Conservation (phyloP, 2,329 filamentous ascomycete genomes). For the Aspergillus pseudotamarii region DNA sequence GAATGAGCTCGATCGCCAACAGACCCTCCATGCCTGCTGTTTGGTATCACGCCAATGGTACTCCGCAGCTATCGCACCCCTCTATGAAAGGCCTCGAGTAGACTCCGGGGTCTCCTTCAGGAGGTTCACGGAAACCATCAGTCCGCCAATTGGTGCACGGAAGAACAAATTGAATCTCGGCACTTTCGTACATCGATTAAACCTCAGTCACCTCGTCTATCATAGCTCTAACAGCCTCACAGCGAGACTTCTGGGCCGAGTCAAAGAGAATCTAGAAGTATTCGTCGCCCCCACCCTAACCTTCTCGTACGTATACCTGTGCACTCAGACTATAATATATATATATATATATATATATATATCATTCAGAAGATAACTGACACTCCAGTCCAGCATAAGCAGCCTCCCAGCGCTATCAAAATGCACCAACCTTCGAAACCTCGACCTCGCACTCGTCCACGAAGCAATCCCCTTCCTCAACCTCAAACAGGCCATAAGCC, state of each 20-base stretch:
- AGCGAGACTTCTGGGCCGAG: constrained; percentile 57
- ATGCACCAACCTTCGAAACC: constrained; percentile 51
- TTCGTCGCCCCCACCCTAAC: constrained; percentile 62
- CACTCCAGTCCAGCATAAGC: constrained; percentile 44
- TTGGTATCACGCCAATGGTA: constrained; percentile 61
- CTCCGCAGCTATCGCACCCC: constrained; percentile 50
- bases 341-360: too few relatives aligned
- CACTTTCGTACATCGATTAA: constrained; percentile 54
- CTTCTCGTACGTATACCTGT: constrained; percentile 51
- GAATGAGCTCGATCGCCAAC: constrained; percentile 44
- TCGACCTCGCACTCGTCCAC: constrained; percentile 58
- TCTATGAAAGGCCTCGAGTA: constrained; percentile 58
- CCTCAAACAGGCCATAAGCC: constrained; percentile 55
- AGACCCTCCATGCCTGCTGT: constrained; percentile 54
- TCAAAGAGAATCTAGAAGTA: constrained; percentile 54
- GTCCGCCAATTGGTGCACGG: constrained; percentile 50
- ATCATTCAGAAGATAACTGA: not conserved
- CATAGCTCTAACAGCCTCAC: constrained; percentile 61
- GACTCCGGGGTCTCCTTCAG: constrained; percentile 54
- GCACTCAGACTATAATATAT: not conserved
- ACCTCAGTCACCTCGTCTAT: constrained; percentile 60
- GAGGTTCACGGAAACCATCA: constrained; percentile 58
- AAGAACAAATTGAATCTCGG: constrained; percentile 51
- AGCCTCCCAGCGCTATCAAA: constrained; percentile 61
- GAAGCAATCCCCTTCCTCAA: constrained; percentile 53